Conservation (phyloP, 495 filamentous ascomycete species). For the Penicillium parvum region DNA sequence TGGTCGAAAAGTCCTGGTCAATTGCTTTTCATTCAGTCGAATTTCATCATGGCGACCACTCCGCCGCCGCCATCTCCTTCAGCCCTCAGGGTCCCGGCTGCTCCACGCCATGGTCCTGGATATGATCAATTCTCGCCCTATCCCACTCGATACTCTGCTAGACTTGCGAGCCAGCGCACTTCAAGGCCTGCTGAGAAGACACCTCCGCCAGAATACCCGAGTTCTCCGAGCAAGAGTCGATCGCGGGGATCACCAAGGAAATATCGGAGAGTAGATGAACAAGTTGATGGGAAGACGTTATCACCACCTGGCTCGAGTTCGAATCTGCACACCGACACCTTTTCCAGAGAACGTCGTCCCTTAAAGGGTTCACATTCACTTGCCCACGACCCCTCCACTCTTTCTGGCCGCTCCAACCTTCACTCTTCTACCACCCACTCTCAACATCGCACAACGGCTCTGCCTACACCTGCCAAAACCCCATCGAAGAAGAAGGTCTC, state of each 20-base stretch:
- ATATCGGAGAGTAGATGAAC: neutral
- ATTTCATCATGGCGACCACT: conserved; percentile 55
- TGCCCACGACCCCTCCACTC: conserved; percentile 1
- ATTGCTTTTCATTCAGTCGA: neutral
- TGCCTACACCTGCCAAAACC: conserved; percentile 90
- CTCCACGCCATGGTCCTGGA: conserved; percentile 65
- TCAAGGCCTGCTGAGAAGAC: conserved; percentile 33
- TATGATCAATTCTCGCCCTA: conserved; percentile 70
- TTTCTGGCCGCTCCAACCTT: conserved; percentile 2
- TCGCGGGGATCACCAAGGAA: conserved; percentile 21
- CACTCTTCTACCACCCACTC: conserved; percentile 13
- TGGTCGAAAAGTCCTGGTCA: neutral
- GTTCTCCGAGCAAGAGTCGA: conserved; percentile 11
- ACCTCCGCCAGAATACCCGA: conserved; percentile 33
- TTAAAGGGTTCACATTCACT: neutral
- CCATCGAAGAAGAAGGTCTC: conserved; percentile 60
- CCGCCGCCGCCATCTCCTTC: conserved; percentile 55
- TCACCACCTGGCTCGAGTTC: neutral
- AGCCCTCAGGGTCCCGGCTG: conserved; percentile 58
- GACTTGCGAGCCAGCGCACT: conserved; percentile 40
- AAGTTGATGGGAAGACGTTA: conserved; percentile 4
- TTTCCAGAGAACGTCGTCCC: neutral
- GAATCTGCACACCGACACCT: neutral
- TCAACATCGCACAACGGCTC: conserved; percentile 39
- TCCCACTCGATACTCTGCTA: conserved; percentile 45